Evolutionary conservation across 306 rosid species (phyloP).

Genomic region (Carpinus viminea): DNA sequence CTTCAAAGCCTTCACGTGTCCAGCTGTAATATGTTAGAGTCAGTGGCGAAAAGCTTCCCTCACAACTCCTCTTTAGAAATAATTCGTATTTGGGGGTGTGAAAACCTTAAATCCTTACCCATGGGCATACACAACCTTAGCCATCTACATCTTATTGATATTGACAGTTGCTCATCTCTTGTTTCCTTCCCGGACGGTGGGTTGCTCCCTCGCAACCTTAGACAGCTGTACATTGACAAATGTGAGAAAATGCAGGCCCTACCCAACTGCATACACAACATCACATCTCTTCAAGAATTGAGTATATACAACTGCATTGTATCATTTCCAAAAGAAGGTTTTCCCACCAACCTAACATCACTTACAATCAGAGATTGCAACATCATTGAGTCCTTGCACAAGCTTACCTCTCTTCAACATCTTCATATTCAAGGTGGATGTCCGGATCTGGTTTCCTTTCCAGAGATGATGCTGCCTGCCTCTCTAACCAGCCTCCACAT

Average conservation of each 20-base stretch:
- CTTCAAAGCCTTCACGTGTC: constrained; percentile 2
- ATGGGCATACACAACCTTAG: constrained; percentile 14
- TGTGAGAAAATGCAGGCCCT: constrained; percentile 16
- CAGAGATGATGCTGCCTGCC: constrained; percentile 12
- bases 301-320: background rate
- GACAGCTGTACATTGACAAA: background rate
- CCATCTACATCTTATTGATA: background rate
- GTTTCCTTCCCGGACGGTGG: constrained; percentile 16
- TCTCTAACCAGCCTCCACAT: background rate
- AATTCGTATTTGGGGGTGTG: constrained; percentile 8
- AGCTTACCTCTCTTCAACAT: too few species aligned
- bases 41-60: constrained; percentile 12
- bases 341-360: constrained; percentile 24
- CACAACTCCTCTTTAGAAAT: constrained; percentile 1
- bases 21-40: background rate
- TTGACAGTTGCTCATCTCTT: constrained; percentile 16
- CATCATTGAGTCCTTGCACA: too few species aligned
- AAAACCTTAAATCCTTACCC: constrained; percentile 23
- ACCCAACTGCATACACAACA: constrained; percentile 6
- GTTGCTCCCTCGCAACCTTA: background rate
- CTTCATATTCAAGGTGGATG: too few species aligned
- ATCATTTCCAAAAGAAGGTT: constrained; percentile 4
- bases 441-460: background rate
- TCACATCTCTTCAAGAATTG: constrained; percentile 12
- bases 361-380: background rate